Evolutionary conservation across 208 protist species (phyloP).

Genomic region (Trypanosoma theileri): DNA sequence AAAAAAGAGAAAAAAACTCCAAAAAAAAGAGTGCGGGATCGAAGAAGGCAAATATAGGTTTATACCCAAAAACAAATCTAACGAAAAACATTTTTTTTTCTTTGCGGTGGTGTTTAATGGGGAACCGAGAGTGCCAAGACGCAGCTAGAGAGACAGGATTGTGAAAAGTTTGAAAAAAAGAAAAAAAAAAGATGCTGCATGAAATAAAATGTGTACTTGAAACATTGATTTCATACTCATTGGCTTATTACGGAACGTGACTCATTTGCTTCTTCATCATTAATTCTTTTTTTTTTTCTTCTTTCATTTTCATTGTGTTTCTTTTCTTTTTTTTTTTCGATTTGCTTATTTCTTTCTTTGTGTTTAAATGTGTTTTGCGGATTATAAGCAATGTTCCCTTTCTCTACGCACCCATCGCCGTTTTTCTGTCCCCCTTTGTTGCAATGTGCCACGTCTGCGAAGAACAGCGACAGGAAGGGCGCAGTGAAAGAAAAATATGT

Average conservation of each 20-base stretch:
- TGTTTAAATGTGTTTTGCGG: too few species aligned
- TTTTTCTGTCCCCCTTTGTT: too few species aligned
- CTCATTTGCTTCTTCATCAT: neutral
- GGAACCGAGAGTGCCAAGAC: neutral
- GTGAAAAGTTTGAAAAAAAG: conserved; percentile 18
- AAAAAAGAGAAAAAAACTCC: conserved; percentile 5
- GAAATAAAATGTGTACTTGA: neutral
- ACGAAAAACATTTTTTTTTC: conserved; percentile 1
- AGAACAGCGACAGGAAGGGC: neutral
- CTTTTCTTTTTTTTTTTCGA: conserved; percentile 13
- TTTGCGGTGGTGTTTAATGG: neutral
- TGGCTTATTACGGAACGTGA: neutral
- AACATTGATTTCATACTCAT: too few species aligned
- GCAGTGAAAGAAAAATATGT: neutral
- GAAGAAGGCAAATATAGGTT: neutral
- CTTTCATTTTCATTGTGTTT: conserved; percentile 24
- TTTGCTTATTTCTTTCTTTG: conserved; percentile 10
- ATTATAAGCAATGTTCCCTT: too few species aligned
- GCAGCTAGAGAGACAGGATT: neutral
- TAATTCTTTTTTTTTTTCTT: conserved; percentile 14
- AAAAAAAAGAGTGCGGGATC: conserved; percentile 1
- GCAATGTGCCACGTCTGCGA: too few species aligned
- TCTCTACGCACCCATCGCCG: neutral
- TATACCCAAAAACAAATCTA: neutral
- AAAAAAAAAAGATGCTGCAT: conserved; percentile 13